phyloP scores from a whole-genome alignment of 495 filamentous ascomycete species.

The Penicillium bovifimosum region DNA sequence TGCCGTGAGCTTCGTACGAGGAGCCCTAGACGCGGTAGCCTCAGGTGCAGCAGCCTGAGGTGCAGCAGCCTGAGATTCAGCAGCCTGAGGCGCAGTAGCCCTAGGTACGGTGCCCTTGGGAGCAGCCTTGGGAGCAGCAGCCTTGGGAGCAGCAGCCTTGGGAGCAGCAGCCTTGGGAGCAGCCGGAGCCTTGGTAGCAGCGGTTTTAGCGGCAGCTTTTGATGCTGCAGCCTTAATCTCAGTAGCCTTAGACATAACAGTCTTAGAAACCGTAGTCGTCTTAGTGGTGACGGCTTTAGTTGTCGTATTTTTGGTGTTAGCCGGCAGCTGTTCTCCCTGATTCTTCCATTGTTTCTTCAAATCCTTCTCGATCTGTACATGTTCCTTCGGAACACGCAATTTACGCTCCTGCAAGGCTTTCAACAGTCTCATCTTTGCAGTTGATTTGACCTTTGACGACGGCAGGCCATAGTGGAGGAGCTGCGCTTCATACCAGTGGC shows the following conservation, averaged over 20 bases:
- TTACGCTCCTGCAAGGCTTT: constrained; percentile 44
- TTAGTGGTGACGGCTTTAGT: not conserved
- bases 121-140: too few relatives aligned
- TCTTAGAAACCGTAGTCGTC: not conserved
- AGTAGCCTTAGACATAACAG: not conserved
- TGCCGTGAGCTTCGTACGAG: too few relatives aligned
- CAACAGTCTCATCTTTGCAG: constrained; percentile 50
- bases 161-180: too few relatives aligned
- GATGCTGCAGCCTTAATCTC: not conserved
- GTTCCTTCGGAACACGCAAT: constrained; percentile 37
- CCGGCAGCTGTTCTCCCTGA: not conserved
- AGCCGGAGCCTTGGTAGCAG: not conserved
- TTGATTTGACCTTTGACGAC: constrained; percentile 49
- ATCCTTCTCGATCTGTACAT: constrained; percentile 43
- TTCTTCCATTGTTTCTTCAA: constrained; percentile 45
- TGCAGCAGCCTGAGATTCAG: too few relatives aligned
- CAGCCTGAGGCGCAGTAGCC: too few relatives aligned
- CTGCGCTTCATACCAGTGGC: constrained; percentile 55
- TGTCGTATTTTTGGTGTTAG: not conserved
- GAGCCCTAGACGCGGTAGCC: too few relatives aligned
- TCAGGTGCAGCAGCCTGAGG: too few relatives aligned
- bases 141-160: too few relatives aligned
- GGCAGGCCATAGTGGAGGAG: constrained; percentile 54
- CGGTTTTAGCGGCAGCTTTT: not conserved
- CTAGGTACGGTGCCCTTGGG: too few relatives aligned